Percentiles rank a stretch among this genome's conserved stretches.
These are phyloP conservation scores for Apiospora pterosperma DNA, from an alignment of 2,329 filamentous ascomycete genomes.

Conservation along the genomic window DNA sequence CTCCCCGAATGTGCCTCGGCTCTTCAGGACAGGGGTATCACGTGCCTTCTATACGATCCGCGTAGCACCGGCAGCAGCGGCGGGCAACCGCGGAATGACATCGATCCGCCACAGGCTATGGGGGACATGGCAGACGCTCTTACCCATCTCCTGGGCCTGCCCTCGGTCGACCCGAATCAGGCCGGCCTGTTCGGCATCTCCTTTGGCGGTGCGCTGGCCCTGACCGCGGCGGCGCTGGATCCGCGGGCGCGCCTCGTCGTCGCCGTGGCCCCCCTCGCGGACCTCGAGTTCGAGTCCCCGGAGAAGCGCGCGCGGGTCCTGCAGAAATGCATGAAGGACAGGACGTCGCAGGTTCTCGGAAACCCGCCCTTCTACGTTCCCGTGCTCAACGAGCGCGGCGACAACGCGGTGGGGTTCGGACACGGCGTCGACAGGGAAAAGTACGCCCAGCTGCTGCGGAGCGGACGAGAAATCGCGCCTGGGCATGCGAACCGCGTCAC, in stretches of 20 bases:
- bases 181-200: slow-evolving; percentile 10
- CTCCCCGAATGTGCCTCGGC: too few species aligned
- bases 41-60: too few species aligned
- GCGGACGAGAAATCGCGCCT: too few species aligned
- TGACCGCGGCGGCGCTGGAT: slow-evolving; percentile 9
- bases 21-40: too few species aligned
- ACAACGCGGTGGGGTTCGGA: neutral
- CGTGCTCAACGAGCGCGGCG: neutral
- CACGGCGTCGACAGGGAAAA: too few species aligned
- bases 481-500: too few species aligned
- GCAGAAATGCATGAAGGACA: neutral
- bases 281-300: too few species aligned
- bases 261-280: too few species aligned
- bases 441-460: too few species aligned
- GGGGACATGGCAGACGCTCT: slow-evolving; percentile 29
- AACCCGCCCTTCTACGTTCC: neutral
- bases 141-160: slow-evolving; percentile 40
- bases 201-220: slow-evolving; percentile 7
- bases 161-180: slow-evolving; percentile 23
- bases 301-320: too few species aligned
- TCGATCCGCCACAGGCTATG: slow-evolving; percentile 20
- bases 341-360: neutral
- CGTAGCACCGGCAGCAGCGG: slow-evolving; percentile 23
- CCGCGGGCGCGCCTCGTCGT: slow-evolving; percentile 12
- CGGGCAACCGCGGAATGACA: slow-evolving; percentile 23